phyloP scores from a whole-genome alignment of 2,329 filamentous ascomycete species.

The Elsinoe fawcettii region DNA sequence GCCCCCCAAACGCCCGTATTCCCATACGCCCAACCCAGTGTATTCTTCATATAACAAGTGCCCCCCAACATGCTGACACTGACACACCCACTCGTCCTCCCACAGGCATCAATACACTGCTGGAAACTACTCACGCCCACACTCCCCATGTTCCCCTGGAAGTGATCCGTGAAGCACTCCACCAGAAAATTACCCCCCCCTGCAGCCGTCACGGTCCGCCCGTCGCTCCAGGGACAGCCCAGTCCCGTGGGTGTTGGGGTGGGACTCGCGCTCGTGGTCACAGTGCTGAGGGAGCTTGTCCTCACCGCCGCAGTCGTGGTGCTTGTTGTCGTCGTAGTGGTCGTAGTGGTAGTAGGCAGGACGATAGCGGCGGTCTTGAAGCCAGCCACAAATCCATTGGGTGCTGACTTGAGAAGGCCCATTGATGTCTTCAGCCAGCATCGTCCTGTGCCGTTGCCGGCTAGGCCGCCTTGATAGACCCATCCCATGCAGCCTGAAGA shows the following conservation, averaged over 20 bases:
- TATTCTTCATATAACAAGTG: slow-evolving; percentile 18
- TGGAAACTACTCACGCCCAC: slow-evolving; percentile 18
- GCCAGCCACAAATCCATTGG: slow-evolving; percentile 15
- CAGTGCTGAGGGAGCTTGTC: background rate
- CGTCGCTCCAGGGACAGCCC: slow-evolving; percentile 25
- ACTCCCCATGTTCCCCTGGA: slow-evolving; percentile 18
- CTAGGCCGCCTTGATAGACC: slow-evolving; percentile 18
- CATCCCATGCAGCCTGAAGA: slow-evolving; percentile 17
- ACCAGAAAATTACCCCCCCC: slow-evolving; percentile 24
- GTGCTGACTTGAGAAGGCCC: slow-evolving; percentile 8
- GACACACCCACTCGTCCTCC: background rate
- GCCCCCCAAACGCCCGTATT: slow-evolving; percentile 19
- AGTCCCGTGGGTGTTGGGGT: slow-evolving; percentile 18
- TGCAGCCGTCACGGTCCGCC: slow-evolving; percentile 19
- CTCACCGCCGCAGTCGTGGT: background rate
- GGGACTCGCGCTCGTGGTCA: slow-evolving; percentile 15
- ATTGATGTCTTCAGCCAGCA: slow-evolving; percentile 22
- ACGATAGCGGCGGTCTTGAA: slow-evolving; percentile 5
- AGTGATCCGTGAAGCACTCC: slow-evolving; percentile 24
- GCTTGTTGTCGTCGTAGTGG: background rate
- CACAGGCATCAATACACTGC: slow-evolving; percentile 16
- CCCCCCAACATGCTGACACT: slow-evolving; percentile 15
- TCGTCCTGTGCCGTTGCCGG: slow-evolving; percentile 21
- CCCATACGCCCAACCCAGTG: slow-evolving; percentile 14
- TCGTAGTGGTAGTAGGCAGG: background rate